Evolutionary conservation across 1,284 basidiomycete species (phyloP).

Genomic region (Tilletia indica): DNA sequence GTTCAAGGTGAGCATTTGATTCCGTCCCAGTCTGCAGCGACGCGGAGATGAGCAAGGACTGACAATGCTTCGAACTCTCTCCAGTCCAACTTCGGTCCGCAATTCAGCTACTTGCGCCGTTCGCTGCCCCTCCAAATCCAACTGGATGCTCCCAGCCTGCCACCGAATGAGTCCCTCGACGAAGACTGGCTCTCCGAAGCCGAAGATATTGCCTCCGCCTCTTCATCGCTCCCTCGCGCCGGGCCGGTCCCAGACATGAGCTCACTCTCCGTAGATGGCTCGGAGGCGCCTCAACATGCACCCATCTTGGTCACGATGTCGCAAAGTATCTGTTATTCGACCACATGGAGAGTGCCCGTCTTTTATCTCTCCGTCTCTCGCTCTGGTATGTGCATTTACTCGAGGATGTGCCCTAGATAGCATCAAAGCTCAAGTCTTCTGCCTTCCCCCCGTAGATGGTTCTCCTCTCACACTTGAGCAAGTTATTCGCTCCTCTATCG

Average conservation of each 20-base stretch:
- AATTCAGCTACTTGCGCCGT: neutral
- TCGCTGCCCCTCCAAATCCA: constrained; percentile 12
- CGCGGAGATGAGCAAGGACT: neutral
- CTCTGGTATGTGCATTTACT: neutral
- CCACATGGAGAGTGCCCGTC: constrained; percentile 21
- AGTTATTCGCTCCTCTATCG: constrained; percentile 18
- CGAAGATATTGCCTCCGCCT: neutral
- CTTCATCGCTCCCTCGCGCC: neutral
- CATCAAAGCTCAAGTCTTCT: neutral
- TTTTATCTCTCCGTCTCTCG: constrained; percentile 20
- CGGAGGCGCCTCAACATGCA: neutral
- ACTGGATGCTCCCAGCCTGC: constrained; percentile 11
- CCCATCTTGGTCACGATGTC: constrained; percentile 14
- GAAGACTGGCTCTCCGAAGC: constrained; percentile 7
- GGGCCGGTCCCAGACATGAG: constrained; percentile 8
- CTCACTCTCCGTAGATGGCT: constrained; percentile 9
- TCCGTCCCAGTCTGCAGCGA: too few relatives aligned
- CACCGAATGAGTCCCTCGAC: neutral
- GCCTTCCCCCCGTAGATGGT: neutral
- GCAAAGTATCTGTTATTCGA: constrained; percentile 19
- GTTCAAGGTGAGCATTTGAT: constrained; percentile 11
- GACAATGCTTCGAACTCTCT: neutral
- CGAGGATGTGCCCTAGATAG: too few relatives aligned
- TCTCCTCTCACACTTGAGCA: constrained; percentile 14
- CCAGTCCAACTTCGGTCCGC: neutral